phyloP scores from a whole-genome alignment of 805 yeast species.

The Clavispora asparagi region DNA sequence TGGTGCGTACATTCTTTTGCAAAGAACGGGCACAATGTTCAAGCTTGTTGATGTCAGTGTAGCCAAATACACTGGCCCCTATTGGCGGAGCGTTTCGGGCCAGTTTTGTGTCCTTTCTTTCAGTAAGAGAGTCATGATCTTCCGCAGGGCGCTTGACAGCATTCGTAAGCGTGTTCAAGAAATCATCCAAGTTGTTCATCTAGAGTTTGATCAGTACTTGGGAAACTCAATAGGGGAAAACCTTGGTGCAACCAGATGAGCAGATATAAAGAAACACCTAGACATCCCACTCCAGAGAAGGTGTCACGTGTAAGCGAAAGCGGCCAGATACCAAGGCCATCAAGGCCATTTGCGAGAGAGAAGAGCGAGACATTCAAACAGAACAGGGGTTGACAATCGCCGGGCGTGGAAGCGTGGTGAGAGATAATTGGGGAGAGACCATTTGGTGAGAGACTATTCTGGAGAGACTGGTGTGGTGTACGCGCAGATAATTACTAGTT shows the following conservation, averaged over 20 bases:
- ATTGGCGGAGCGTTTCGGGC: not conserved
- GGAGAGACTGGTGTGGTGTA: too few species aligned
- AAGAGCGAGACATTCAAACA: too few species aligned
- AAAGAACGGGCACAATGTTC: conserved; percentile 35
- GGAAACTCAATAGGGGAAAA: not conserved
- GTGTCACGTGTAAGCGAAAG: not conserved
- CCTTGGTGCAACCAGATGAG: not conserved
- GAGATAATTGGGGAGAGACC: too few species aligned
- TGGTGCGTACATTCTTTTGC: conserved; percentile 38
- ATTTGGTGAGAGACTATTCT: too few species aligned
- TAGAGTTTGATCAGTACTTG: not conserved
- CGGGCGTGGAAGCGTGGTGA: too few species aligned
- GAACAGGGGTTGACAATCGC: too few species aligned
- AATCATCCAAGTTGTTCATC: not conserved
- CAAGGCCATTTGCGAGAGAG: too few species aligned
- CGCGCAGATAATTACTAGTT: too few species aligned
- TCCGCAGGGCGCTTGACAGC: not conserved
- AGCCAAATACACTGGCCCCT: conserved; percentile 17
- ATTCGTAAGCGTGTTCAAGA: not conserved
- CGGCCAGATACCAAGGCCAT: too few species aligned
- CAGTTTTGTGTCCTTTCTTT: not conserved
- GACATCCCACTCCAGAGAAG: not conserved
- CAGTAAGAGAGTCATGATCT: not conserved
- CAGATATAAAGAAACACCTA: not conserved
- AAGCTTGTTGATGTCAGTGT: conserved; percentile 33